phyloP scores from a whole-genome alignment of 306 rosid species.

The Purshia tridentata region DNA sequence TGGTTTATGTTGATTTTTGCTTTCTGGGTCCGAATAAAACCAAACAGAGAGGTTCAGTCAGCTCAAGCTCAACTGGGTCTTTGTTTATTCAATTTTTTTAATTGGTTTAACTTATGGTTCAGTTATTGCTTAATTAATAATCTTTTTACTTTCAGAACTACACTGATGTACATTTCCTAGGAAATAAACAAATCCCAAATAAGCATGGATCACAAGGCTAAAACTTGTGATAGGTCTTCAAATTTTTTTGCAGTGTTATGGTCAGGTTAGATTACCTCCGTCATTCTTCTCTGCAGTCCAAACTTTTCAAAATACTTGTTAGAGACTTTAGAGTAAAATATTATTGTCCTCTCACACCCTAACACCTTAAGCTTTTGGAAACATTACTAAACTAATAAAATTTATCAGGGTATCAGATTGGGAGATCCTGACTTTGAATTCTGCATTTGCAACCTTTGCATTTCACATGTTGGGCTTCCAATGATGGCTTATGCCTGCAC shows the following conservation, averaged over 20 bases:
- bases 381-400: not conserved
- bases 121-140: not conserved
- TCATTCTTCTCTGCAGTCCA: not conserved
- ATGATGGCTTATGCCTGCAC: not conserved
- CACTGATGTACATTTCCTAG: not conserved
- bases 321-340: not conserved
- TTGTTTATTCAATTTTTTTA: not conserved
- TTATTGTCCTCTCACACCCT: no score
- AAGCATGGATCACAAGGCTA: not conserved
- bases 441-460: not conserved
- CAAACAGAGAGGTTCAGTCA: no score
- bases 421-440: not conserved
- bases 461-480: not conserved
- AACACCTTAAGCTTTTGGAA: not conserved
- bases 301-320: no score
- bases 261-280: not conserved
- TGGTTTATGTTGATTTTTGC: no score
- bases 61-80: not conserved
- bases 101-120: not conserved
- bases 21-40: no score
- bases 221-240: not conserved
- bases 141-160: not conserved
- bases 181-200: not conserved
- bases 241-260: no score
- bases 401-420: not conserved